A percentile compares a stretch with the other conserved stretches of the same genome.
Conservation (phyloP, 2,329 filamentous ascomycete genomes). For the Cercospora zeae-maydis region DNA sequence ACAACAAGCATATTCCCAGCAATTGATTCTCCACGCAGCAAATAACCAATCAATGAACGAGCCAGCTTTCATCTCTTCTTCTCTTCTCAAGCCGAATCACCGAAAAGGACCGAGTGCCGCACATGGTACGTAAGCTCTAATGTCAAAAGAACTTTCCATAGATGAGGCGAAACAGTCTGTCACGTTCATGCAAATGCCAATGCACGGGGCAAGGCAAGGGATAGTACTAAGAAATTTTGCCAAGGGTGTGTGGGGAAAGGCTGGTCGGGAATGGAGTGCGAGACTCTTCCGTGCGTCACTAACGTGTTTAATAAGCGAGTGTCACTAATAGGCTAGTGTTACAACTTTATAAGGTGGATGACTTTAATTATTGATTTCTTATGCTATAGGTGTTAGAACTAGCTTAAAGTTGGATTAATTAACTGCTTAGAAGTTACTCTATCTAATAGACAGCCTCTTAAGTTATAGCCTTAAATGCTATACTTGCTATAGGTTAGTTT, state of each 20-base stretch:
- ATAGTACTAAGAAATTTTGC: not conserved
- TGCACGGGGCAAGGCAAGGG: not conserved
- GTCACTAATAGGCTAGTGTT: too few species aligned
- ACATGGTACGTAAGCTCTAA: not conserved
- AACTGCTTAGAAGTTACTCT: too few species aligned
- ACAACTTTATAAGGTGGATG: too few species aligned
- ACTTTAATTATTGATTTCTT: too few species aligned
- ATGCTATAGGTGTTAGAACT: too few species aligned
- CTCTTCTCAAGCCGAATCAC: not conserved
- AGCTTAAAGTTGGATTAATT: too few species aligned
- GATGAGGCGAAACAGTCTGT: not conserved
- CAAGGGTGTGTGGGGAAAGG: not conserved
- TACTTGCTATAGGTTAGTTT: too few species aligned
- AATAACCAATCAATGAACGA: too few species aligned
- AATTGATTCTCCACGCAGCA: too few species aligned
- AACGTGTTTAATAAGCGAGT: not conserved
- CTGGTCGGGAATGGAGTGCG: not conserved
- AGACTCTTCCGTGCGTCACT: not conserved
- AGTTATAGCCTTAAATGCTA: too few species aligned
- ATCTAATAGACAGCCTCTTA: too few species aligned
- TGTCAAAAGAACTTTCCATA: not conserved
- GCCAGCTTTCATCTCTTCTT: too few species aligned
- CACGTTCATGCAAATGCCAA: not conserved
- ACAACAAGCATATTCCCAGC: not conserved
- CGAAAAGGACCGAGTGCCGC: not conserved